A percentile compares a stretch with the other conserved stretches of the same genome.
These are phyloP conservation scores for Geosmithia morbida DNA, from an alignment of 2,329 filamentous ascomycete species.

Conservation along the genomic window DNA sequence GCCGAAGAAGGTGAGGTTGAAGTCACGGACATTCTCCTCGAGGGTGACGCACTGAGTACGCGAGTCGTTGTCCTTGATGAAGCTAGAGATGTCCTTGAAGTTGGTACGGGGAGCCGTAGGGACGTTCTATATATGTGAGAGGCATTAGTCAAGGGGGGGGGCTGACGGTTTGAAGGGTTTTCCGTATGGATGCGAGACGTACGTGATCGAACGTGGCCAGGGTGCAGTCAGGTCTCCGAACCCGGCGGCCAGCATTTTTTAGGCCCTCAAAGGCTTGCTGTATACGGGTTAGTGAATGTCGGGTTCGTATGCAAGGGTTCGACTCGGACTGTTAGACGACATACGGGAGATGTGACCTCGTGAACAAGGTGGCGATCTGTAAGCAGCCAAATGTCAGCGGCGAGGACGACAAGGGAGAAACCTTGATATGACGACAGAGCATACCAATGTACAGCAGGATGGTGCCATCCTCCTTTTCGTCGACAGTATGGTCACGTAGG, in stretches of 20 bases:
- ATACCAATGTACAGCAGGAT: conserved; percentile 84
- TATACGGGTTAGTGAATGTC: conserved; percentile 4
- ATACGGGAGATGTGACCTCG: conserved; percentile 91
- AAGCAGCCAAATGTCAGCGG: background rate
- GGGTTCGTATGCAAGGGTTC: background rate
- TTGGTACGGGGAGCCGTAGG: conserved; percentile 82
- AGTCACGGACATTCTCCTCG: conserved; percentile 94
- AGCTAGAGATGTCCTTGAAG: conserved; percentile 85
- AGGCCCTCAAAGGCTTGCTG: conserved; percentile 96
- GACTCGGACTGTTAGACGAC: conserved; percentile 13
- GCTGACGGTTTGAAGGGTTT: background rate
- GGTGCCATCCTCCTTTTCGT: conserved; percentile 89
- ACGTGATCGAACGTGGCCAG: conserved; percentile 94
- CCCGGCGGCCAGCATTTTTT: conserved; percentile 72
- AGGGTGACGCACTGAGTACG: conserved; percentile 88
- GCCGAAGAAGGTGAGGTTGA: conserved; percentile 93
- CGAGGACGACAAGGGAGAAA: too few relatives aligned
- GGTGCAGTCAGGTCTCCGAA: conserved; percentile 91
- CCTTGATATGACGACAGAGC: background rate
- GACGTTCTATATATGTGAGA: conserved; percentile 52
- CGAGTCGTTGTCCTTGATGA: conserved; percentile 91
- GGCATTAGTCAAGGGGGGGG: background rate
- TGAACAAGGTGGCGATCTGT: conserved; percentile 89
- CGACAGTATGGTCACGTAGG: conserved; percentile 84
- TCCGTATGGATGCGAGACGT: conserved; percentile 22